Percentiles rank a stretch among this genome's conserved stretches.
Conservation (phyloP, 1,284 basidiomycete genomes). For the Wallemia mellicola region DNA sequence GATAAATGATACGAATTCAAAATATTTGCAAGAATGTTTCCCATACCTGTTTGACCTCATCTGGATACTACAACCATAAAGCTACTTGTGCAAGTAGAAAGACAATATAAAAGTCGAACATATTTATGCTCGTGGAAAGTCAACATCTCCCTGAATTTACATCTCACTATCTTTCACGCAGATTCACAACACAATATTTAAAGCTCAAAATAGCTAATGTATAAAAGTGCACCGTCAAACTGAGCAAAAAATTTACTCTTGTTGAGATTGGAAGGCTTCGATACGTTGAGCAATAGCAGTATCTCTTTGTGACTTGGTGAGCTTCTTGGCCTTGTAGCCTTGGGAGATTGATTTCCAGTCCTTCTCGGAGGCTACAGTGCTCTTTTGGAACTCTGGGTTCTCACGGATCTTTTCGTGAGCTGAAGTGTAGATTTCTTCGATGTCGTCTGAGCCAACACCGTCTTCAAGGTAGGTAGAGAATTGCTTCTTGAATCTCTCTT, state of each 20-base stretch:
- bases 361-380: too few species aligned
- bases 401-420: conserved; percentile 51
- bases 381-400: conserved; percentile 64
- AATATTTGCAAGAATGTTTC: too few species aligned
- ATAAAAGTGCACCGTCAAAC: neutral
- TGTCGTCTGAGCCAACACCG: conserved; percentile 81
- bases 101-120: too few species aligned
- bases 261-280: conserved; percentile 47
- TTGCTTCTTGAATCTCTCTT: conserved; percentile 98
- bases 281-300: conserved; percentile 52
- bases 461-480: conserved; percentile 85
- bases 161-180: too few species aligned
- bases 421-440: conserved; percentile 63
- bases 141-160: too few species aligned
- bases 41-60: too few species aligned
- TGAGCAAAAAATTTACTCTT: conserved; percentile 17
- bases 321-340: conserved; percentile 33
- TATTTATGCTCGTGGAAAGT: too few species aligned
- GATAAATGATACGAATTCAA: too few species aligned
- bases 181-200: too few species aligned
- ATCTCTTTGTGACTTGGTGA: conserved; percentile 49
- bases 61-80: too few species aligned
- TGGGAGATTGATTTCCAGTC: conserved; percentile 76
- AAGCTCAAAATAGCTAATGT: neutral
- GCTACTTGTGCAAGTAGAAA: too few species aligned